Base-by-base conservation (phyloP, 495 filamentous ascomycete genomes). In the Articulospora tetracladia region DNA sequence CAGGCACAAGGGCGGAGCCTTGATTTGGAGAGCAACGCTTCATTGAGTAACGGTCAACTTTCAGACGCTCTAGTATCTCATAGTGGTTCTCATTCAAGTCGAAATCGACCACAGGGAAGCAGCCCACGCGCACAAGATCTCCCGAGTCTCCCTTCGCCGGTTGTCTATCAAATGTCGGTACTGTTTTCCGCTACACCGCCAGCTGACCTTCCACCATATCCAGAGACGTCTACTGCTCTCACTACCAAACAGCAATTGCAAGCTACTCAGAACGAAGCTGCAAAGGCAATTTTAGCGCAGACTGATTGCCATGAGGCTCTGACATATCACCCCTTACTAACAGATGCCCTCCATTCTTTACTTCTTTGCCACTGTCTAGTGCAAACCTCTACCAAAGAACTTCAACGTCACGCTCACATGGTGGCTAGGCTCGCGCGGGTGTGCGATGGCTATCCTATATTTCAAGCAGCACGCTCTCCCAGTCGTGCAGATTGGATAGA, bases 401-500 rank as follows among this genome's bases (percentile, higher is more conserved):
- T 90, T 28, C 82, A 83, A 53, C 86, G 89, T 34, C 87, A 92
- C 66, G 88, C 88, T 0, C 78, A 89, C 71, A 92, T 91, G 82
- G 89, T 86, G 8, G 86, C 87, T 20, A 84, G 89, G 1, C 82
- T 92, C 17, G 79, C 84, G 3, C 82, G 89, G 36, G 78, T 91
- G 22, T 84, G 84, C 54, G 88, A 92, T 68, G 90, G 90, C 17
- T 91, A 90, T 67, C 89, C 90, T 0, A 82, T 91, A 53, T 91
- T 93, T 66, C 84, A 90, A 54, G 82, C 87, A 7, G 84, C 86
- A 24, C 79, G 89, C 27, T 88, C 82, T 3, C 88, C 87, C 1
- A 84, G 85, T 4, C 82, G 89, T 27, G 82, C 86, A 7, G 89
- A 93, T 70, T 93, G 89, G 89, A 82, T 88, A 47, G 89, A 93